Conservation (phyloP, 106 monocot genomes). For the Agapanthus africanus region DNA sequence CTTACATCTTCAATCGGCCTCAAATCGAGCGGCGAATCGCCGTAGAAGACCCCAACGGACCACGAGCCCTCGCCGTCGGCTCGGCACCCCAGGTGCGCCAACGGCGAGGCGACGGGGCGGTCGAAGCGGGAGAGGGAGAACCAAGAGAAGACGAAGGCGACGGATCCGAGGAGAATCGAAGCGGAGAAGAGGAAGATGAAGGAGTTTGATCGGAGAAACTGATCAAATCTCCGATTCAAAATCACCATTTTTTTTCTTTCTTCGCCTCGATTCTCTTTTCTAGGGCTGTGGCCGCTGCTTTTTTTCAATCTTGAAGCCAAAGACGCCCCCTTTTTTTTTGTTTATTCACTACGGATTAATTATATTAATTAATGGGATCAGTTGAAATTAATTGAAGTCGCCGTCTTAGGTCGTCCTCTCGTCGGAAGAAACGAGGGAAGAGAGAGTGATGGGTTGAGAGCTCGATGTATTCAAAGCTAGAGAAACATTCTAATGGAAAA, state of each 20-base stretch:
- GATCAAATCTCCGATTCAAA: slow-evolving; percentile 11
- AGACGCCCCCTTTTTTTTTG: no score
- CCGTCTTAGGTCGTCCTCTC: no score
- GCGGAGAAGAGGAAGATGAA: slow-evolving; percentile 36
- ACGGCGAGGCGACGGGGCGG: slow-evolving; percentile 10
- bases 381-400: no score
- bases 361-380: no score
- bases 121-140: slow-evolving; percentile 43
- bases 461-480: no score
- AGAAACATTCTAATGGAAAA: no score
- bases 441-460: no score
- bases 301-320: no score
- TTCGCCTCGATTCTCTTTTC: no score
- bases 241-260: slow-evolving; percentile 1
- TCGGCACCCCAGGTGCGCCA: slow-evolving; percentile 35
- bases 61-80: slow-evolving; percentile 88
- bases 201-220: slow-evolving; percentile 20
- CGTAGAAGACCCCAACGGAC: slow-evolving; percentile 86
- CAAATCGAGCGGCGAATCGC: slow-evolving; percentile 68
- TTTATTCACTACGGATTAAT: no score
- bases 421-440: no score
- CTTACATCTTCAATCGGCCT: slow-evolving; percentile 56
- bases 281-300: no score
- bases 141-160: slow-evolving; percentile 47
- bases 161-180: slow-evolving; percentile 26